phyloP scores from a whole-genome alignment of 805 yeast species.

The Jamesozyma jinghongensis region DNA sequence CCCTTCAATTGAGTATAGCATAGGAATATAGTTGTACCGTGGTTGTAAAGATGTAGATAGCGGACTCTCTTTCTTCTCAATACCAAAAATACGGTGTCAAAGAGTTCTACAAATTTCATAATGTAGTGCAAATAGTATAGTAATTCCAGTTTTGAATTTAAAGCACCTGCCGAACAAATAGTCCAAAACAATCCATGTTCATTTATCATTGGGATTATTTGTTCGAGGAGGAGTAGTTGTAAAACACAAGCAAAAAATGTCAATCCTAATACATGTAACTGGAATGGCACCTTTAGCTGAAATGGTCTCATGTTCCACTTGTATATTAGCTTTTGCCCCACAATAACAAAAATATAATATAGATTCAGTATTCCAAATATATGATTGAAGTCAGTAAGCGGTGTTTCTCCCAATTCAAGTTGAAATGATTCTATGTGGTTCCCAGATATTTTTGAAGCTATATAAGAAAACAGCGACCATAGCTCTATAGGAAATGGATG shows the following conservation, averaged over 20 bases:
- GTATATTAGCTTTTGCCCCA: conserved; percentile 54
- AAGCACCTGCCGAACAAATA: conserved; percentile 57
- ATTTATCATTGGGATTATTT: conserved; percentile 58
- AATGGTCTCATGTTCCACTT: conserved; percentile 45
- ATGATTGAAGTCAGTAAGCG: conserved; percentile 53
- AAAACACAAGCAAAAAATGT: conserved; percentile 54
- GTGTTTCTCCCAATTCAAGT: conserved; percentile 47
- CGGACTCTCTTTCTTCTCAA: conserved; percentile 68
- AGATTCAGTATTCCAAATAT: conserved; percentile 47
- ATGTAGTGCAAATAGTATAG: conserved; percentile 69
- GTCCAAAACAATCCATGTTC: conserved; percentile 58
- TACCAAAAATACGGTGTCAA: conserved; percentile 70
- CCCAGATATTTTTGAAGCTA: conserved; percentile 42
- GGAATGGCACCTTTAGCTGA: conserved; percentile 57
- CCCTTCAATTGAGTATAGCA: conserved; percentile 78
- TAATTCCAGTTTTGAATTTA: conserved; percentile 59
- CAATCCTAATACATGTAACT: conserved; percentile 57
- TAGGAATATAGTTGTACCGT: conserved; percentile 75
- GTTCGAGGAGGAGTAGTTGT: conserved; percentile 55
- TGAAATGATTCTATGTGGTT: conserved; percentile 49
- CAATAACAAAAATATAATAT: conserved; percentile 57
- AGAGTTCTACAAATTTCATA: conserved; percentile 62
- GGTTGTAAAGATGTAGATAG: conserved; percentile 76
- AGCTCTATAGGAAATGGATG: conserved; percentile 68
- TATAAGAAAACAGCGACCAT: conserved; percentile 52